Conservation (phyloP, 441 rosid genomes). For the Gossypium aridum region DNA sequence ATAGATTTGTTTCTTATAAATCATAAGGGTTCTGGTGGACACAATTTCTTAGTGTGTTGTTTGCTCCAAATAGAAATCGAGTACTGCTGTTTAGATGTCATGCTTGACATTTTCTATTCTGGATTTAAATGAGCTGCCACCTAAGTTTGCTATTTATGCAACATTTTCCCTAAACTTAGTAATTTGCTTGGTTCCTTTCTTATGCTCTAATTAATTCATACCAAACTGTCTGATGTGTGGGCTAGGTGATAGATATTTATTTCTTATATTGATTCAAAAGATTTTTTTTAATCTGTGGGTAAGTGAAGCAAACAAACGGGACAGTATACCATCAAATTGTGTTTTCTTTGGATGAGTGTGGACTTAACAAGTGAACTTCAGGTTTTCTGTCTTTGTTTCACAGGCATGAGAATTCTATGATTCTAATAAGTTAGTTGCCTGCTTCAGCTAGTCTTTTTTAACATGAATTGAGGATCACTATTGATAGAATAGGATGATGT, state of each 20-base stretch:
- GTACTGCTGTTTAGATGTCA: not conserved
- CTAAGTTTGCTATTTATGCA: not conserved
- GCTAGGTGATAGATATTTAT: not conserved
- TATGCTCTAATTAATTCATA: not conserved
- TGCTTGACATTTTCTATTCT: not conserved
- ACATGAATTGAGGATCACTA: not conserved
- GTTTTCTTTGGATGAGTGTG: not conserved
- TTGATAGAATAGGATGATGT: not conserved
- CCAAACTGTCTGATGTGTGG: not conserved
- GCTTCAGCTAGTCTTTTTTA: not conserved
- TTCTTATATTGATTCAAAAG: not conserved
- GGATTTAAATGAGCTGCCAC: not conserved
- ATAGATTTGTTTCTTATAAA: not conserved
- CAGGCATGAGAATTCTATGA: not conserved
- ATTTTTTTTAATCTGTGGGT: not conserved
- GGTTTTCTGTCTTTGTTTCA: not conserved
- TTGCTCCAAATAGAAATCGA: not conserved
- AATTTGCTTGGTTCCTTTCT: not conserved
- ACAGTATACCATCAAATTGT: not conserved
- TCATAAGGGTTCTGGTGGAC: not conserved
- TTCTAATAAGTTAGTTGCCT: not conserved
- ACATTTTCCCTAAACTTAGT: not conserved
- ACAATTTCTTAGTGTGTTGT: not conserved
- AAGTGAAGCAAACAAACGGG: not conserved
- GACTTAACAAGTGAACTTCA: not conserved